Evolutionary conservation across 345 rosid species (phyloP), one percentile per base, ranked within the genome.

Genomic region (Syzygium grande): DNA sequence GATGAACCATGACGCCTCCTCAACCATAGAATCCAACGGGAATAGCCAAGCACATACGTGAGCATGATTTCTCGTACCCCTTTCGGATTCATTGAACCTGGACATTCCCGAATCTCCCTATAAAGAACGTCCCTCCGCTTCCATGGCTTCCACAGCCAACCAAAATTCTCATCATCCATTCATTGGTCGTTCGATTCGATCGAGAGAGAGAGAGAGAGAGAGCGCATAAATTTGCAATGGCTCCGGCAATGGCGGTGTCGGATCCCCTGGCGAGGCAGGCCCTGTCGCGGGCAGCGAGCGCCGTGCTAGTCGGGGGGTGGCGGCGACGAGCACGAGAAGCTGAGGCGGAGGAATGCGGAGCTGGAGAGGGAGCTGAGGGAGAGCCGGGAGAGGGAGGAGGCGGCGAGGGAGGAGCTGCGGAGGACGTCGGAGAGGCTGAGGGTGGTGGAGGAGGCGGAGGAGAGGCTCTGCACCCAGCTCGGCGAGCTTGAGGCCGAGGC

Each of bases 401-500:
- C 87, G 65, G 92, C 91, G 96, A 92, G 87, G 91, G 77, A 43
- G 85, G 98, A 95, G 94, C 92, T 96, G 38, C 86, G 86, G 77
- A 91, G 86, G 89, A 51, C 92, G 2, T 91, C 90, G 93, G 91
- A 94, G 85, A 88, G 97, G 87, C 90, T 97, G 3, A 87, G 95
- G 51, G 93, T 95, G 88, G 97, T 95, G 7, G 99, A 96, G 89
- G 98, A 96, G 46, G 99, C 93, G 1, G 99, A 96, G 93, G 98
- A 96, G 92, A 89, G 94, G 89, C 95, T 97, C 65, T 96, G 98
- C 90, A 89, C 94, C 11, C 97, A 96, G 94, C 94, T 97, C 1
- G 98, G 98, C 0, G 98, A 97, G 90, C 94, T 97, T 6, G 98
- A 97, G 91, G 98, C 98, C 0, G 99, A 97, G 91, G 93, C 97